Evolutionary conservation across 306 rosid species (phyloP), one percentile per base, ranked within the genome.

Genomic region (Dryas drummondii): DNA sequence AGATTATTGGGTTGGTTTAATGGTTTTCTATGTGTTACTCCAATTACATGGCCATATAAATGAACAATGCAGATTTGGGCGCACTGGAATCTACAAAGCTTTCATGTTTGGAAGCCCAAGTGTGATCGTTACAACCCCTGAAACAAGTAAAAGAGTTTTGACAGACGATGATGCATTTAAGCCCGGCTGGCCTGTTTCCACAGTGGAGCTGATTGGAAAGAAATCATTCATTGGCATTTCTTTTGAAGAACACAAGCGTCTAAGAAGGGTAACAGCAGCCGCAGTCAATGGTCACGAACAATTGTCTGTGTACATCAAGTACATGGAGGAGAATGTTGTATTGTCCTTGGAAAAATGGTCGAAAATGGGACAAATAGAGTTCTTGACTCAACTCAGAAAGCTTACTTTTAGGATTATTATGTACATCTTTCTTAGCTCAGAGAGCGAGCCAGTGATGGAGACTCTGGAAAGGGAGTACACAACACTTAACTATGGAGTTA

Each of bases 61-160:
- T 67, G 32, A 73, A 75, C 64, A 74, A 51, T 81, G 71, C 71
- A 94, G 98, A 75, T 91, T 40, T 83, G 98, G 97, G 71, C 44
- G 46, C 1, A 87, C 87, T 4, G 98, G 96, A 72, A 80, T 94
- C 13, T 94, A 91, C 78, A 94, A 91, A 83, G 88, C 76, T 19
- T 79, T 88, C 75, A 91, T 94, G 98, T 91, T 94, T 80, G 93
- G 94, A 50, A 86, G 50, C 32, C 96, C 98, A 1, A 88, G 98
- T 77, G 76, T 94, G 7, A 88, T 94, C 41, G 89, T 90, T 64
- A 90, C 97, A 58, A 66, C 85, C 47, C 82, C 98, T 1, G 98
- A 94, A 70, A 71, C 86, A 69, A 86, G 96, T 78, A 88, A 42
- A 79, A 82, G 76, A 74, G 94, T 91, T 71, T 70, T 94, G 72